Percentiles rank a stretch among this genome's conserved stretches.
phyloP scores from a whole-genome alignment of 495 filamentous ascomycete genomes.

The Daldinia caldariorum region DNA sequence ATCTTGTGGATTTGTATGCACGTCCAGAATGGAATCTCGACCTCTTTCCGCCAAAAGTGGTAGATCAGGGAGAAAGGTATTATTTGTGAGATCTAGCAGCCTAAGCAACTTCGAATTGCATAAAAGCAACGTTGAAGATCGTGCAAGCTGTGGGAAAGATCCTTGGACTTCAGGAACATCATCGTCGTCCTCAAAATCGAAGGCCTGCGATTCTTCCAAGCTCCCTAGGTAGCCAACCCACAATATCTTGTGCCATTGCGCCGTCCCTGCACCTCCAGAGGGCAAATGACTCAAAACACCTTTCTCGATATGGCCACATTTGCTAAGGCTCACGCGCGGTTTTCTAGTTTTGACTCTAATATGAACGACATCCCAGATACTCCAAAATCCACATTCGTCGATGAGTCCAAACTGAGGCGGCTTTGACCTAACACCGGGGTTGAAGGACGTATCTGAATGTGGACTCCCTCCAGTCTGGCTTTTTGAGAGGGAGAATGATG shows the following conservation, averaged over 20 bases:
- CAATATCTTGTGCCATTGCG: slow-evolving; percentile 43
- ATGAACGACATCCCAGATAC: slow-evolving; percentile 71
- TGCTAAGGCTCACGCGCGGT: slow-evolving; percentile 19
- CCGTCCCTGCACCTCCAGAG: slow-evolving; percentile 12
- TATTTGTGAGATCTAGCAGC: slow-evolving; percentile 42
- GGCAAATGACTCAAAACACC: slow-evolving; percentile 39
- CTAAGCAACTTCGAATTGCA: slow-evolving; percentile 38
- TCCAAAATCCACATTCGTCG: slow-evolving; percentile 79
- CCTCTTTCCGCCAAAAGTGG: slow-evolving; percentile 27
- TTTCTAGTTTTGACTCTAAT: slow-evolving; percentile 32
- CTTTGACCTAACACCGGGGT: slow-evolving; percentile 70
- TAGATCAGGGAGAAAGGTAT: slow-evolving; percentile 35
- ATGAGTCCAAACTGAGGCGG: slow-evolving; percentile 73
- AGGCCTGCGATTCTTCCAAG: slow-evolving; percentile 23
- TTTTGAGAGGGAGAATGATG: slow-evolving; percentile 64
- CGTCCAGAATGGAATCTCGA: slow-evolving; percentile 42
- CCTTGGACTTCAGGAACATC: slow-evolving; percentile 23
- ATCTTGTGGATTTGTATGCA: slow-evolving; percentile 37
- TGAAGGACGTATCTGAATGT: slow-evolving; percentile 81
- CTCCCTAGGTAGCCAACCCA: slow-evolving; percentile 39
- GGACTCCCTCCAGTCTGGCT: slow-evolving; percentile 64
- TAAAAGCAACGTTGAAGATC: slow-evolving; percentile 43
- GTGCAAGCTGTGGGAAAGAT: slow-evolving; percentile 35
- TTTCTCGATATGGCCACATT: slow-evolving; percentile 43
- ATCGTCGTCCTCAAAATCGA: slow-evolving; percentile 34